phyloP scores from a whole-genome alignment of 2,329 filamentous ascomycete species.

The Colletotrichum musae region DNA sequence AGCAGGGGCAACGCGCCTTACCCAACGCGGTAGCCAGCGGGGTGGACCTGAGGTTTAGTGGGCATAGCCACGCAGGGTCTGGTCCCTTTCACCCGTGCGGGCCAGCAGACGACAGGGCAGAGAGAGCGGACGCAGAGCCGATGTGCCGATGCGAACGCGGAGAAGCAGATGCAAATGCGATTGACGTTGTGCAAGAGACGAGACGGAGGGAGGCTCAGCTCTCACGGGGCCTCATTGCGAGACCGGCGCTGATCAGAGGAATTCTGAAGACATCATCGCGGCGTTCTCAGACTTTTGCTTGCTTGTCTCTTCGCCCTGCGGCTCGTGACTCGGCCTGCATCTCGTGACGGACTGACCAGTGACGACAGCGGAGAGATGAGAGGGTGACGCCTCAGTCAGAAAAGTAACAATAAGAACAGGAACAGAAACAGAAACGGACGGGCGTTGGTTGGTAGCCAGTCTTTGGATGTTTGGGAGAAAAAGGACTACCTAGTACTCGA shows the following conservation, averaged over 20 bases:
- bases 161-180: conserved; percentile 19
- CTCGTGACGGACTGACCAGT: conserved; percentile 9
- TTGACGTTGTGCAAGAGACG: conserved; percentile 24
- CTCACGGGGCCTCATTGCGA: conserved; percentile 33
- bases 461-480: conserved; percentile 13
- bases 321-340: conserved; percentile 25
- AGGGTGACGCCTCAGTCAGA: conserved; percentile 22
- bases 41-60: conserved; percentile 7
- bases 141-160: conserved; percentile 30
- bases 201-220: conserved; percentile 16
- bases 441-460: background rate
- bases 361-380: conserved; percentile 20
- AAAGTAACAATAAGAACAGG: conserved; percentile 4
- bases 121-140: conserved; percentile 13
- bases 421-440: background rate
- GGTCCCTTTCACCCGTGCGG: conserved; percentile 40
- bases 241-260: conserved; percentile 21
- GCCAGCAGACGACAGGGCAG: conserved; percentile 19
- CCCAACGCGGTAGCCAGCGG: background rate
- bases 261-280: conserved; percentile 12
- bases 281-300: conserved; percentile 1
- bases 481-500: conserved; percentile 2
- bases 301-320: background rate
- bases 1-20: conserved; percentile 26
- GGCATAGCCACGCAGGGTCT: conserved; percentile 41